Conservation (phyloP, 2,329 filamentous ascomycete genomes). For the Hypomyces rosellus region DNA sequence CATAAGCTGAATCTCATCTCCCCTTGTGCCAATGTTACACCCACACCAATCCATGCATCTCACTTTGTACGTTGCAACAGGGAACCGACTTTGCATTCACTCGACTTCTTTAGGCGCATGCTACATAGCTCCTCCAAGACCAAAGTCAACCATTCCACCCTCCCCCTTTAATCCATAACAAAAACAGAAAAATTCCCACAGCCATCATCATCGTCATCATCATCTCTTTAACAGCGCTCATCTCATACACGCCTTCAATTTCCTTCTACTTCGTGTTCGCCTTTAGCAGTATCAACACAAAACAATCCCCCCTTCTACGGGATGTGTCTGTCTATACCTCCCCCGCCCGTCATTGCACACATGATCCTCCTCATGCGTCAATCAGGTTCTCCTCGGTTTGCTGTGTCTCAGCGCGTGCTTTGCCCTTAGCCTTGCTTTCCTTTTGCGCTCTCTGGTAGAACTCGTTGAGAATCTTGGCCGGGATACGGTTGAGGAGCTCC, state of each 20-base stretch:
- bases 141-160: conserved; percentile 11
- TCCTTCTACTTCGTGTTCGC: no score
- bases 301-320: neutral
- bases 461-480: conserved; percentile 74
- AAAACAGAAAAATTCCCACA: conserved; percentile 1
- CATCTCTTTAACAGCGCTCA: neutral
- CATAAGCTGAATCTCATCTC: neutral
- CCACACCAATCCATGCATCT: neutral
- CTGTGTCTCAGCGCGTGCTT: conserved; percentile 42
- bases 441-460: conserved; percentile 67
- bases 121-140: conserved; percentile 12
- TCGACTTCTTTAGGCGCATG: conserved; percentile 25
- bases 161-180: conserved; percentile 21
- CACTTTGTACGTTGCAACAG: neutral
- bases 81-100: conserved; percentile 25
- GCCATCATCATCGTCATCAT: no score
- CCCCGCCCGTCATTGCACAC: neutral
- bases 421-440: conserved; percentile 57
- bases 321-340: neutral
- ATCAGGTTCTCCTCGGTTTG: conserved; percentile 53
- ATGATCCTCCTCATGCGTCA: conserved; percentile 40
- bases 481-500: conserved; percentile 93
- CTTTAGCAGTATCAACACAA: no score
- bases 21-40: neutral
- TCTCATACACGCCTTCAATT: conserved; percentile 3